Conservation (phyloP, 768 basidiomycete genomes). For the Pleurotus ostreatus region DNA sequence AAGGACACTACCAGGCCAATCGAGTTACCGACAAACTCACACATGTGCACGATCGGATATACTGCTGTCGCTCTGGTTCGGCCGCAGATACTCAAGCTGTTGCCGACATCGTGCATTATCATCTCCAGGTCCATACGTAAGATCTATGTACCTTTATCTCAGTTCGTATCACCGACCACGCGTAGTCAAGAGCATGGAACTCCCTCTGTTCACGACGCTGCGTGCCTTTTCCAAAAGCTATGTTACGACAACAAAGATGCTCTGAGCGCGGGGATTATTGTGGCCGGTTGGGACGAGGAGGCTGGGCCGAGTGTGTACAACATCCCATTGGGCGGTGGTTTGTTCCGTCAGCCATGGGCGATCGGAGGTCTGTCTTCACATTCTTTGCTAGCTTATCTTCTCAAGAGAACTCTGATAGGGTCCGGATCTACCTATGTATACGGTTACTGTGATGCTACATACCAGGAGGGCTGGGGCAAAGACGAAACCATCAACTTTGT, state of each 20-base stretch:
- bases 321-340: conserved; percentile 92
- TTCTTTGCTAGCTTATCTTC: background rate
- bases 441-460: conserved; percentile 99
- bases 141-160: conserved; percentile 15
- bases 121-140: conserved; percentile 73
- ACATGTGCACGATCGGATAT: conserved; percentile 94
- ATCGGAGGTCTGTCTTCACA: conserved; percentile 72
- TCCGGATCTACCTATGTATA: conserved; percentile 98
- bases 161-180: conserved; percentile 4
- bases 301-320: conserved; percentile 92
- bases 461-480: conserved; percentile 84
- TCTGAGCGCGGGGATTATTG: conserved; percentile 91
- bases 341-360: conserved; percentile 98
- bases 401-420: conserved; percentile 37
- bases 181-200: conserved; percentile 52
- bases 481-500: conserved; percentile 94
- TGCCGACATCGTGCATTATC: conserved; percentile 85
- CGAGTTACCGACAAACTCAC: conserved; percentile 99
- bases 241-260: conserved; percentile 94
- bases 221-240: conserved; percentile 77
- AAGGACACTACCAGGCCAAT: conserved; percentile 64
- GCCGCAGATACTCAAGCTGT: conserved; percentile 97
- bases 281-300: conserved; percentile 96
- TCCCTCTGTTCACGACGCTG: conserved; percentile 74
- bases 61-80: conserved; percentile 98